Evolutionary conservation across 1,139 yeast genomes (phyloP).

Genomic region (Hemisphaericaspora xylofermentans): DNA sequence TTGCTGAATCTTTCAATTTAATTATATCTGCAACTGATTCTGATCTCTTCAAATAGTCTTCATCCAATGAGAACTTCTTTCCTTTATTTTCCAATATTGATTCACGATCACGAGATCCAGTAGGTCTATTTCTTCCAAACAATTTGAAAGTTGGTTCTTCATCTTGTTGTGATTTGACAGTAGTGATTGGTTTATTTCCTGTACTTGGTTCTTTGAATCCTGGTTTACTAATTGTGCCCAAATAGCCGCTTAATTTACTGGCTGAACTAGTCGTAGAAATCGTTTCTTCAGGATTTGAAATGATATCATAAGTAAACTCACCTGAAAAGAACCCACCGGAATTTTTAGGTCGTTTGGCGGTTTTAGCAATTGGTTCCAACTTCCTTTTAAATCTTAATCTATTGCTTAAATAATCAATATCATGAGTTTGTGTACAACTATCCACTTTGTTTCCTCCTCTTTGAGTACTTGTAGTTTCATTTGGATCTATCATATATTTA

Average conservation of each 20-base stretch:
- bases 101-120: constrained; percentile 9
- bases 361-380: constrained; percentile 1
- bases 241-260: constrained; percentile 28
- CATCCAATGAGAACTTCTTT: constrained; percentile 23
- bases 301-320: constrained; percentile 38
- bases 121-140: constrained; percentile 11
- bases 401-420: constrained; percentile 27
- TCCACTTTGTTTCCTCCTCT: constrained; percentile 29
- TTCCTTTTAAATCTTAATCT: constrained; percentile 15
- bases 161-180: constrained; percentile 14
- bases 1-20: constrained; percentile 26
- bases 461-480: constrained; percentile 27
- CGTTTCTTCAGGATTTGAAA: constrained; percentile 6
- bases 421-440: constrained; percentile 45
- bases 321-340: constrained; percentile 31
- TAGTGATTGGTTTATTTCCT: constrained; percentile 1
- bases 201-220: constrained; percentile 16
- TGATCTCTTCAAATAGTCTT: constrained; percentile 26
- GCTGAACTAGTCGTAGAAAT: constrained; percentile 8
- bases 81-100: constrained; percentile 15
- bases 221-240: constrained; percentile 33
- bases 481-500: constrained; percentile 43
- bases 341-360: constrained; percentile 15
- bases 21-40: constrained; percentile 29
- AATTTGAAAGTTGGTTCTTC: constrained; percentile 17